Base-by-base conservation (phyloP, 2,329 filamentous ascomycete genomes). In the Teratosphaeria destructans region DNA sequence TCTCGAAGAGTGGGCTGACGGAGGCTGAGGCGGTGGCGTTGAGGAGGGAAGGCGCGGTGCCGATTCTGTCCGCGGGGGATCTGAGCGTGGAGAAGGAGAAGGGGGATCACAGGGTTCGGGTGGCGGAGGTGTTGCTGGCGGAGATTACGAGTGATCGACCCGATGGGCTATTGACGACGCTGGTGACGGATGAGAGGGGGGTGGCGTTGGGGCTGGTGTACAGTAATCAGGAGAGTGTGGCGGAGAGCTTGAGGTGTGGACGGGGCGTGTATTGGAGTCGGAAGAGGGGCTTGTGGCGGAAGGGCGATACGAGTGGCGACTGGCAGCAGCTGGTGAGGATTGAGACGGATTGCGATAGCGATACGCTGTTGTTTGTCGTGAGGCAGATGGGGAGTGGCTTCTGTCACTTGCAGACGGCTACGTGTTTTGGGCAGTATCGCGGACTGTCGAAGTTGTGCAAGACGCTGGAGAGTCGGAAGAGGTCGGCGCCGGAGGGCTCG, bases 281-380 rank as follows among this genome's bases (percentile, higher is more conserved):
- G 57, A 97, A 96, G 79, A 84, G 94, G 53, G 94, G 94, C 0
- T 76, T 99, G 32, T 99, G 94, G 94, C 88, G 95, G 75, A 99
- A 99, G 78, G 94, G 94, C 5, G 89, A 92, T 57, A 94, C 88
- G 8, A 97, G 93, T 58, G 94, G 94, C 14, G 92, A 97, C 72
- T 90, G 89, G 12, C 94, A 99, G 74, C 86, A 96, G 73, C 80
- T 99, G 56, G 80, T 97, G 26, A 85, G 85, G 60, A 82, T 99
- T 64, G 87, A 88, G 0, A 79, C 95, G 58, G 94, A 99, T 75
- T 99, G 94, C 74, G 94, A 99, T 74, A 87, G 87, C 64, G 94
- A 99, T 74, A 95, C 92, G 60, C 76, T 99, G 67, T 87, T 89
- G 65, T 97, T 96, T 73, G 83, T 90, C 14, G 93, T 97, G 52